Evolutionary conservation across 805 yeast genomes (phyloP).

Genomic region (Nematodospora valgi): DNA sequence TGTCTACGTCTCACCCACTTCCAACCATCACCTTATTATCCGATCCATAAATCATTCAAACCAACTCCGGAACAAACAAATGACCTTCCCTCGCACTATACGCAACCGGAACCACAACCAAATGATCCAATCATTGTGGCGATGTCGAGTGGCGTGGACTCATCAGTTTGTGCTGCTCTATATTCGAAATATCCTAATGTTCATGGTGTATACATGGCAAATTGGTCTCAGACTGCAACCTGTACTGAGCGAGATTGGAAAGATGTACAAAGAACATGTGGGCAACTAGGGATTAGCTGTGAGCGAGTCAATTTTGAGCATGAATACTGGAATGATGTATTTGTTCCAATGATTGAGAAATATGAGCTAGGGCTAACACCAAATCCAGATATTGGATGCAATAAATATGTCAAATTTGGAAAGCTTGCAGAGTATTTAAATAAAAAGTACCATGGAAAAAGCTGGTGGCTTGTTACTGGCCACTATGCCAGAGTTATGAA

Average conservation of each 20-base stretch:
- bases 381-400: constrained; percentile 91
- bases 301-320: constrained; percentile 79
- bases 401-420: constrained; percentile 84
- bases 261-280: constrained; percentile 67
- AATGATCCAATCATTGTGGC: constrained; percentile 74
- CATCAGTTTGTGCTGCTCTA: constrained; percentile 80
- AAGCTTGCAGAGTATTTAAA: constrained; percentile 56
- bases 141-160: constrained; percentile 97
- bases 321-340: constrained; percentile 92
- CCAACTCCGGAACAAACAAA: constrained; percentile 1
- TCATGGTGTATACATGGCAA: constrained; percentile 87
- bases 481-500: constrained; percentile 62
- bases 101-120: constrained; percentile 43
- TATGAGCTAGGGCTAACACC: constrained; percentile 81
- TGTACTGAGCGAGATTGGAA: constrained; percentile 90
- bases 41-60: constrained; percentile 1
- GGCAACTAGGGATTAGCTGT: constrained; percentile 60
- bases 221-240: constrained; percentile 69
- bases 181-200: constrained; percentile 58
- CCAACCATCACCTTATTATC: constrained; percentile 8
- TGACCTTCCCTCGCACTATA: constrained; percentile 11
- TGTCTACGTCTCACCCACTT: background rate
- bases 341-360: constrained; percentile 81
- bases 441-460: constrained; percentile 24
- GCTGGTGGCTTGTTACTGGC: constrained; percentile 90